Base-by-base conservation (phyloP, 2,329 filamentous ascomycete species). In the Fusarium algeriense region DNA sequence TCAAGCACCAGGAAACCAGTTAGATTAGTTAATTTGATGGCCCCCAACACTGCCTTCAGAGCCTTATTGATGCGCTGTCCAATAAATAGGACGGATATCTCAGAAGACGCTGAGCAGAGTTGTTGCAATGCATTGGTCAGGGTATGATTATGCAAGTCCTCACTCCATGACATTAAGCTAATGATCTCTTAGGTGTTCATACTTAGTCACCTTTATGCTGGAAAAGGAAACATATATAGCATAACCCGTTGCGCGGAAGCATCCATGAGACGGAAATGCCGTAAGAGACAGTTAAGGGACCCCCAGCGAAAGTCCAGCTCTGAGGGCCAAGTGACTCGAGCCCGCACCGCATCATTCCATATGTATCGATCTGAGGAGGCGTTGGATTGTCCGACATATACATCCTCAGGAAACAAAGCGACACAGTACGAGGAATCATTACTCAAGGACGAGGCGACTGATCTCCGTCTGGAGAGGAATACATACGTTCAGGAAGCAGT, bases 401-500 rank as follows among this genome's bases (percentile, higher is more conserved):
- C 14, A 53, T 48, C 28, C 30, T 35, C 13, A 30, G 46, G 41
- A 26, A 30, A 44, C 17, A 20, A 55, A 13, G 38, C 12, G 49
- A 32, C 12, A 32, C 32, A 13, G 17, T 48, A 37, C 5, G 11
- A 15, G 23, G 45, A 40, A 34, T 12, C 14, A 13, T 15, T 37
- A 43, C 20, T 35, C 11, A 20, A 48, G n/a, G 41, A 48, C 6
- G 28, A 48, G 35, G 19, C n/a, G 32, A 46, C 46, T 60, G 43
- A 32, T 5, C 52, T 38, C 10, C 9, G 15, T 28, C 23, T 55
- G n/a, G 19, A 60, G 45, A 65, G 23, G 41, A 60, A 38, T 45
- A 45, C 43, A 61, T 66, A 66, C 60, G 28, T 71, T 71, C 44
- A 64, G 23, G n/a, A 32, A 56, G 45, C n/a, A 23, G 17, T 30